These are phyloP conservation scores for Monosporascus cannonballus DNA, from an alignment of 2,329 filamentous ascomycete species.

Conservation along the genomic window DNA sequence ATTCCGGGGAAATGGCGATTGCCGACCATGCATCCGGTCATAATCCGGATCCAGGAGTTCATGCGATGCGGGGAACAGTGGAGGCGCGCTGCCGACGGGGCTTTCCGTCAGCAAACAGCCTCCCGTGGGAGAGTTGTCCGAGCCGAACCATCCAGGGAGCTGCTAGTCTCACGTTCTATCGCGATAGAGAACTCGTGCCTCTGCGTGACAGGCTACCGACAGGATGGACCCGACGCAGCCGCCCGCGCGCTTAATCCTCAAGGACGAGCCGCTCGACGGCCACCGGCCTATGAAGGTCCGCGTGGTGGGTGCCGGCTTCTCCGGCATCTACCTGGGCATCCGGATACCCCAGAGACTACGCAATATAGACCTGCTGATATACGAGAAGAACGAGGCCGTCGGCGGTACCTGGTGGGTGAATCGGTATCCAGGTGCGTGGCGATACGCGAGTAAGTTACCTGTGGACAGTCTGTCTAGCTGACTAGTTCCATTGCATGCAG, in stretches of 20 bases:
- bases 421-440: constrained; percentile 26
- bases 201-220: not conserved
- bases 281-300: constrained; percentile 28
- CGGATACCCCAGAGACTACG: constrained; percentile 27
- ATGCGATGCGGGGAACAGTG: not conserved
- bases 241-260: constrained; percentile 12
- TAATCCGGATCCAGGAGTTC: not conserved
- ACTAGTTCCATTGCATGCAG: constrained; percentile 7
- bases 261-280: constrained; percentile 22
- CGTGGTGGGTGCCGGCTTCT: constrained; percentile 29
- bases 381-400: constrained; percentile 27
- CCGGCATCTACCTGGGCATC: constrained; percentile 28
- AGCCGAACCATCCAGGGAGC: too few species aligned
- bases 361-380: constrained; percentile 27
- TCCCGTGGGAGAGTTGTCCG: not conserved
- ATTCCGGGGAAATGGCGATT: not conserved
- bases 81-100: not conserved
- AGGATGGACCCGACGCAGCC: constrained; percentile 7
- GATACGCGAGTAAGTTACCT: not conserved
- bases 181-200: too few species aligned
- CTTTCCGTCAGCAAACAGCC: not conserved
- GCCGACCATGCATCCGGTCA: not conserved
- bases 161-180: too few species aligned
- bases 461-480: not conserved
- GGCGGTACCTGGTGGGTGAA: constrained; percentile 35